phyloP scores from a whole-genome alignment of 2,329 filamentous ascomycete genomes.

The Trichoderma semiorbis region DNA sequence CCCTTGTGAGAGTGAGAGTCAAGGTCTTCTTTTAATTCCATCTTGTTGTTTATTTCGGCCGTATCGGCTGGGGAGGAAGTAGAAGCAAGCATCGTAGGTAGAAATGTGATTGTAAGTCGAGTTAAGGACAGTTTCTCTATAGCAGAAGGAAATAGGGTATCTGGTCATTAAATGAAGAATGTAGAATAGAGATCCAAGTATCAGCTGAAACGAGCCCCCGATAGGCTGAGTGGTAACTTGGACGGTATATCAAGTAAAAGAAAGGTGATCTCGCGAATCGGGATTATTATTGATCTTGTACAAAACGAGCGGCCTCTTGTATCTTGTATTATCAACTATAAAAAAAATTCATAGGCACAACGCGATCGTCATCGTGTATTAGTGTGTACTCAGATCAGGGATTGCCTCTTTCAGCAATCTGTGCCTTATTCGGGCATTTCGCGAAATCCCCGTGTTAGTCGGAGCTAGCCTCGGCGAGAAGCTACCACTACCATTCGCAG shows the following conservation, averaged over 20 bases:
- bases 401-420: background rate
- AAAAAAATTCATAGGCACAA: background rate
- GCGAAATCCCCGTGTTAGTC: background rate
- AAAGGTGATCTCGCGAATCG: background rate
- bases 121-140: background rate
- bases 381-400: background rate
- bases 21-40: background rate
- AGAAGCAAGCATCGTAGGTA: background rate
- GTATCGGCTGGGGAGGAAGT: background rate
- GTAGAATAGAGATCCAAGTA: background rate
- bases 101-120: background rate
- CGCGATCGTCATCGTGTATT: background rate
- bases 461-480: background rate
- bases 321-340: background rate
- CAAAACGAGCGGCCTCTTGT: background rate
- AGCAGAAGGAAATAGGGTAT: background rate
- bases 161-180: background rate
- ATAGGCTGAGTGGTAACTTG: background rate
- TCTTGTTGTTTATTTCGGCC: background rate
- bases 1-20: background rate
- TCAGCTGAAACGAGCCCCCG: background rate
- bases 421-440: background rate
- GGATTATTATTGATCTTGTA: background rate
- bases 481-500: background rate
- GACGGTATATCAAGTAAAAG: background rate